Evolutionary conservation across 306 rosid species (phyloP).

Genomic region (Quillaja saponaria): DNA sequence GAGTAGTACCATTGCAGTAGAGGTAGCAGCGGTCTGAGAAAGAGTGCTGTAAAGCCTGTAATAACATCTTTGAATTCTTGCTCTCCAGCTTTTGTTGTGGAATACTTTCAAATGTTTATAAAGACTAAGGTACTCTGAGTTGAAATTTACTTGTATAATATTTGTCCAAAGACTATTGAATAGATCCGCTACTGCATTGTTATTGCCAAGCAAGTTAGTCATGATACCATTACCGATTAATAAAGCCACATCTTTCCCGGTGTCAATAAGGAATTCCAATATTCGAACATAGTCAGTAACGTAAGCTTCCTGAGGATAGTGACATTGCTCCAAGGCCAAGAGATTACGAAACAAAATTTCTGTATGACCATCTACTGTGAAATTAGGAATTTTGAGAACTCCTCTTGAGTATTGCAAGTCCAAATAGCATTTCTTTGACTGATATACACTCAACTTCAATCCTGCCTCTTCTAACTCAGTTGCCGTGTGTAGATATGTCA

Average conservation of each 20-base stretch:
- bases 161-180: constrained; percentile 26
- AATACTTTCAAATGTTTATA: too few species aligned
- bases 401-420: background rate
- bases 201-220: constrained; percentile 28
- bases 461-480: background rate
- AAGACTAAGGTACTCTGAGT: background rate
- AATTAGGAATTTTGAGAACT: background rate
- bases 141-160: fast-evolving
- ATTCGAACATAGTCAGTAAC: background rate
- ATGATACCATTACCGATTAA: constrained; percentile 34
- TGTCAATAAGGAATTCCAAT: background rate
- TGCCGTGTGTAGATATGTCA: background rate
- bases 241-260: constrained; percentile 5
- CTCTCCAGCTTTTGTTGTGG: too few species aligned
- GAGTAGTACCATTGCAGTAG: too few species aligned
- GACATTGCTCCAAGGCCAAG: constrained; percentile 5
- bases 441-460: background rate
- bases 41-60: too few species aligned
- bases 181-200: constrained; percentile 25
- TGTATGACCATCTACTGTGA: fast-evolving
- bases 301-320: background rate
- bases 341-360: background rate
- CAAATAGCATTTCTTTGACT: background rate
- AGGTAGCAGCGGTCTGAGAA: too few species aligned
- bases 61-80: too few species aligned